These are phyloP conservation scores for Chiua virens DNA, from an alignment of 768 basidiomycete genomes.

Conservation along the genomic window DNA sequence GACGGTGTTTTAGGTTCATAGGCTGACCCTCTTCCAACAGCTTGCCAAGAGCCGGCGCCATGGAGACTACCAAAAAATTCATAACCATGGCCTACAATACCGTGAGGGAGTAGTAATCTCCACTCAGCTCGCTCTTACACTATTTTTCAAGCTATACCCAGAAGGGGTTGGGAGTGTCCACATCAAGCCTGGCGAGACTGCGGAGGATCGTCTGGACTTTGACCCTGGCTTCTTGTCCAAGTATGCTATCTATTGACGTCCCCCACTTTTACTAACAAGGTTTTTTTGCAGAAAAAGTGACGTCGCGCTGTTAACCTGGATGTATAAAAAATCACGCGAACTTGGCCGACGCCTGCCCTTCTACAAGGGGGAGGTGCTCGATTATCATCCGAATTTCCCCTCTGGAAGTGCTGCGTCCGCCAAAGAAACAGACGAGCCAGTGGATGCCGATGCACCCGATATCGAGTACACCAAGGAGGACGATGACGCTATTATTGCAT, in stretches of 20 bases:
- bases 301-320: conserved; percentile 46
- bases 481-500: conserved; percentile 32
- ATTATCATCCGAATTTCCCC: conserved; percentile 30
- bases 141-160: conserved; percentile 37
- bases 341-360: conserved; percentile 50
- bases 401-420: conserved; percentile 28
- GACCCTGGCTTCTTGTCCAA: conserved; percentile 44
- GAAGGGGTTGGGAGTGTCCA: conserved; percentile 46
- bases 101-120: conserved; percentile 16
- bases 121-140: neutral
- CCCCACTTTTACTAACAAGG: too few relatives aligned
- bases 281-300: conserved; percentile 29
- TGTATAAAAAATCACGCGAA: conserved; percentile 58
- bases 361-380: conserved; percentile 20
- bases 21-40: neutral
- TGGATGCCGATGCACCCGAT: conserved; percentile 26
- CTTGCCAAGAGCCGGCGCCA: neutral
- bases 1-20: neutral
- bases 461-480: conserved; percentile 36
- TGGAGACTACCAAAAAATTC: conserved; percentile 17
- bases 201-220: conserved; percentile 42
- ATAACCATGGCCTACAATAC: conserved; percentile 32
- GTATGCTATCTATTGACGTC: conserved; percentile 28
- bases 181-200: conserved; percentile 41
- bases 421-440: conserved; percentile 16